These are phyloP conservation scores for Metroxylon sagu DNA, from an alignment of 176 grass and related monocot genomes.

Conservation along the genomic window DNA sequence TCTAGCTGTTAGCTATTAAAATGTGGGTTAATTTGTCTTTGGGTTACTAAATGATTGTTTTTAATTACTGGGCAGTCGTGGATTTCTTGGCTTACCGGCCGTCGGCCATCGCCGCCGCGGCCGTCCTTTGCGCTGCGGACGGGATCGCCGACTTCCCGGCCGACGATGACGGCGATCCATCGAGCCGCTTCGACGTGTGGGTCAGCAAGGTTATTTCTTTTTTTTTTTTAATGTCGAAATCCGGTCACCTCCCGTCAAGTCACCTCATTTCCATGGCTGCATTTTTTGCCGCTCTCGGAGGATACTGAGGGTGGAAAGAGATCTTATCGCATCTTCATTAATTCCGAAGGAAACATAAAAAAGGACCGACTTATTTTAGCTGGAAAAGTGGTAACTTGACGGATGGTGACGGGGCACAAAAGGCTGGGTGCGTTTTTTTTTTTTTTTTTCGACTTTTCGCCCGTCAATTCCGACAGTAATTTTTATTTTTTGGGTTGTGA, in stretches of 20 bases:
- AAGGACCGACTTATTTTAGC: no score
- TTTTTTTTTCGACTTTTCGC: slow-evolving; percentile 6
- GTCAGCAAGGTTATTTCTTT: slow-evolving; percentile 22
- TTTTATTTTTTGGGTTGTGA: background rate
- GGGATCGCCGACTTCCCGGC: slow-evolving; percentile 8
- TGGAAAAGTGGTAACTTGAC: no score
- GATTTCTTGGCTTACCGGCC: slow-evolving; percentile 40
- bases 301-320: no score
- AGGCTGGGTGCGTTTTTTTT: background rate
- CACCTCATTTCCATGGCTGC: background rate
- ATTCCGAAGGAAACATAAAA: no score
- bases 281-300: no score
- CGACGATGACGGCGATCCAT: background rate
- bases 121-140: slow-evolving; percentile 19
- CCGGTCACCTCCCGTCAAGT: background rate
- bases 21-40: no score
- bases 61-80: slow-evolving; percentile 8
- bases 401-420: slow-evolving; percentile 7
- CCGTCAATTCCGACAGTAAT: slow-evolving; percentile 28
- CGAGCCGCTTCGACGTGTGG: slow-evolving; percentile 6
- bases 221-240: background rate
- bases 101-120: slow-evolving; percentile 31
- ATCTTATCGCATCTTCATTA: no score
- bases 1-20: no score
- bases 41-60: no score